Conservation (phyloP, 495 filamentous ascomycete species). For the Venustampulla echinocandica region DNA sequence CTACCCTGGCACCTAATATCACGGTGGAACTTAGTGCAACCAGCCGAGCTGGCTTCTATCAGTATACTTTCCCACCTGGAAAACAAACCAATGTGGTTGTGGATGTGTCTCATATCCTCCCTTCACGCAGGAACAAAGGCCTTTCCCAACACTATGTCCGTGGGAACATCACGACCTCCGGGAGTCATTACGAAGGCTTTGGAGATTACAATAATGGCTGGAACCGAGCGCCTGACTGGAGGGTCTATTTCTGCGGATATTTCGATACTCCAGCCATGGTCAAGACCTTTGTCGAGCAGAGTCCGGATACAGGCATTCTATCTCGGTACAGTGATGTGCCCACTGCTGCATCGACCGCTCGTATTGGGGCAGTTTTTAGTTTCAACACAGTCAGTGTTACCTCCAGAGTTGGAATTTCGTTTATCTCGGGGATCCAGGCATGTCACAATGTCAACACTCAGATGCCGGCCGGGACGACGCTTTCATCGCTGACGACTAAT, state of each 20-base stretch:
- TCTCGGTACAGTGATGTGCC: slow-evolving; percentile 22
- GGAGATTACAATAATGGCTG: slow-evolving; percentile 56
- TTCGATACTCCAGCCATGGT: slow-evolving; percentile 40
- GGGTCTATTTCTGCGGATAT: slow-evolving; percentile 60
- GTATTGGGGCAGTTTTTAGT: slow-evolving; percentile 36
- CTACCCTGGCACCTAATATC: slow-evolving; percentile 43
- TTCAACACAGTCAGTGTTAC: slow-evolving; percentile 35
- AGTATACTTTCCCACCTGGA: slow-evolving; percentile 49
- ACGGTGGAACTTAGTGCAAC: slow-evolving; percentile 52
- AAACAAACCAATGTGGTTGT: slow-evolving; percentile 48
- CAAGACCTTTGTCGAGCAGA: slow-evolving; percentile 45
- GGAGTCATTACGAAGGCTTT: slow-evolving; percentile 53
- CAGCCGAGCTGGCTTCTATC: slow-evolving; percentile 53
- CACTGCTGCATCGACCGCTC: slow-evolving; percentile 20
- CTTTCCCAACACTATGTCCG: slow-evolving; percentile 58
- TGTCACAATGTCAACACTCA: slow-evolving; percentile 51
- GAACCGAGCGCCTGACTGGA: slow-evolving; percentile 50
- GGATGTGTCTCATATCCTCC: slow-evolving; percentile 63
- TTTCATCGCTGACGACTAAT: slow-evolving; percentile 40
- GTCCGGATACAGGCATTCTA: slow-evolving; percentile 22
- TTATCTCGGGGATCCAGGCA: slow-evolving; percentile 55
- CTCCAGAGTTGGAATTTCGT: slow-evolving; percentile 64
- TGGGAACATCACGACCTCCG: slow-evolving; percentile 48
- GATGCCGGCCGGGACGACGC: slow-evolving; percentile 41
- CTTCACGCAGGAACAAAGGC: slow-evolving; percentile 49